These are phyloP conservation scores for Candida insectalens DNA, from an alignment of 805 yeast species.

Conservation along the genomic window DNA sequence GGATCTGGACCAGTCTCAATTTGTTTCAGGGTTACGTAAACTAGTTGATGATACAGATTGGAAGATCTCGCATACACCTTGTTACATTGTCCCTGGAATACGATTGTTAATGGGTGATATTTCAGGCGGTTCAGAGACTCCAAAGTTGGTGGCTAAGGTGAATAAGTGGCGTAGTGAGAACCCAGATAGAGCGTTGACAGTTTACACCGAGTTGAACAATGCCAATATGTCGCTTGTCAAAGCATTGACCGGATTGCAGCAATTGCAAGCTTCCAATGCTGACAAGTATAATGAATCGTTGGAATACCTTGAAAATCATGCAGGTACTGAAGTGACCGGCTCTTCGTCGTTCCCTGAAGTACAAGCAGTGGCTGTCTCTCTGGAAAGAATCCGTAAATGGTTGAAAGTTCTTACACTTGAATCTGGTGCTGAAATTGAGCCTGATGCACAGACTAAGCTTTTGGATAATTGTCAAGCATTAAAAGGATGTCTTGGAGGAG, in stretches of 20 bases:
- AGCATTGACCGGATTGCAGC: conserved; percentile 32
- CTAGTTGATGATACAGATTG: conserved; percentile 42
- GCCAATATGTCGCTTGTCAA: conserved; percentile 52
- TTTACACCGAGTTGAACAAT: conserved; percentile 47
- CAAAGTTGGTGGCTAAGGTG: conserved; percentile 74
- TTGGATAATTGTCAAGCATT: conserved; percentile 48
- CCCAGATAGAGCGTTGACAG: conserved; percentile 36
- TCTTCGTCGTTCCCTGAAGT: conserved; percentile 14
- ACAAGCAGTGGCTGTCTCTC: conserved; percentile 28
- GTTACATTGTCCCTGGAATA: conserved; percentile 60
- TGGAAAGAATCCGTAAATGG: conserved; percentile 41
- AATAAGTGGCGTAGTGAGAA: conserved; percentile 53
- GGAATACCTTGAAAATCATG: conserved; percentile 10
- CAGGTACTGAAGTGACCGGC: conserved; percentile 8
- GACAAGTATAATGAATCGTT: conserved; percentile 25
- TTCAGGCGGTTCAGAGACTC: conserved; percentile 87
- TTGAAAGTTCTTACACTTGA: conserved; percentile 51
- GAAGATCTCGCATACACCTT: conserved; percentile 45
- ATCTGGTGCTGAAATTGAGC: conserved; percentile 86
- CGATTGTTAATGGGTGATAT: conserved; percentile 88
- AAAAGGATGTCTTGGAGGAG: conserved; percentile 85
- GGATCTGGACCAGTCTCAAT: conserved; percentile 5
- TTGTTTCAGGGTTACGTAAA: conserved; percentile 21
- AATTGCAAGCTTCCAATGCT: conserved; percentile 22
- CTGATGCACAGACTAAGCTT: conserved; percentile 60